Base-by-base conservation (phyloP, 305 asterid genomes). In the Solanum aculeatissimum region DNA sequence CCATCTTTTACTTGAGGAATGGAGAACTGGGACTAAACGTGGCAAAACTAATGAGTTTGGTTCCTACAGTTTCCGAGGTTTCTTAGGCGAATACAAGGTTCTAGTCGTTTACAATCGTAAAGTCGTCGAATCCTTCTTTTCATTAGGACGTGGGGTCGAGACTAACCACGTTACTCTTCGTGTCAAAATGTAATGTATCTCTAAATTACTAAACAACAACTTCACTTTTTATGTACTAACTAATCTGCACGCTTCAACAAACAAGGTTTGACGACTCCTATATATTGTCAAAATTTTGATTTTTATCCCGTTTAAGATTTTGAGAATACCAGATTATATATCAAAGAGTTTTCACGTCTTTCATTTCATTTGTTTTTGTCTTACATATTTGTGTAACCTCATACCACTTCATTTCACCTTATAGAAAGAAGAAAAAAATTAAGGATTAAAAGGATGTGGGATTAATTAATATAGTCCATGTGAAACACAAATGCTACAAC, bases 61-160 rank as follows among this genome's bases (percentile, higher is more conserved):
- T 15, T 85, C 91, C 16, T 90, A 81, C 40, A 86, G 84, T 53
- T 89, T 87, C 57, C 79, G 45, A 12, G 93, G 88, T 1, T 90
- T 89, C 86, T 79, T 90, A 14, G 91, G 93, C 4, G 90, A 87
- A 80, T 90, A 89, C 80, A 79, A 60, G 7, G 85, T 89, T 6
- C 78, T 86, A 23, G 86, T 84, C 15, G 45, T 49, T 32, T 82
- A 79, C 82, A 87, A 85, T 47, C 81, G 80, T 75, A 82, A 23
- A 45, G 55, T 29, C 1, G 53, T 58, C 11, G 53, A 42, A 11
- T 84, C 90, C 11, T 83, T 85, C 12, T 87, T 90, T 83, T 87
- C 90, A 12, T 86, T 87, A 25, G 55, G 84, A 80, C 72, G 45
- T 83, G 85, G 88, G 32, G 90, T 80, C 9, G 92, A 90, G 51